phyloP scores from a whole-genome alignment of 2,329 filamentous ascomycete species.

The Xylariales sp. region DNA sequence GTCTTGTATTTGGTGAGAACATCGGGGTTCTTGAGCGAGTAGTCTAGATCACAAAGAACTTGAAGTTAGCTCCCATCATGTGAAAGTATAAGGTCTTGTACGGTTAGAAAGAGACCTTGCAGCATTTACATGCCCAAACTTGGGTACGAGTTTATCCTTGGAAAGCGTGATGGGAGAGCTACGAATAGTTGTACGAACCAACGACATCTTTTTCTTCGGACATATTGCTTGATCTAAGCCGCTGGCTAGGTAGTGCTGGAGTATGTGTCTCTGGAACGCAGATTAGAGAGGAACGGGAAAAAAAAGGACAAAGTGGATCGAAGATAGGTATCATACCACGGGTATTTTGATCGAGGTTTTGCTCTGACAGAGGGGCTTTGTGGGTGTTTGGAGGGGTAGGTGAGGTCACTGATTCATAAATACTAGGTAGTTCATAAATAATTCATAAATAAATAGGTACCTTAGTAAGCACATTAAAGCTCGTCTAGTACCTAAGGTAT shows the following conservation, averaged over 20 bases:
- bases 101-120: constrained; percentile 3
- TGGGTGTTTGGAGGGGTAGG: constrained; percentile 43
- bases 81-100: neutral
- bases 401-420: constrained; percentile 38
- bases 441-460: too few species aligned
- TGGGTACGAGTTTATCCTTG: constrained; percentile 3
- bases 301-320: constrained; percentile 19
- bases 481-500: constrained; percentile 2
- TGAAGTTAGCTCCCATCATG: constrained; percentile 38
- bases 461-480: neutral
- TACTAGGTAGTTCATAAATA: too few species aligned
- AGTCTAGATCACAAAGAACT: constrained; percentile 68
- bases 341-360: constrained; percentile 43
- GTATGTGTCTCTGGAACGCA: constrained; percentile 1
- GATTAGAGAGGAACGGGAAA: constrained; percentile 21
- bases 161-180: constrained; percentile 9
- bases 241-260: constrained; percentile 5
- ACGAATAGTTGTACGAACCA: constrained; percentile 33
- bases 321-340: constrained; percentile 23
- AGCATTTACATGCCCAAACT: constrained; percentile 8
- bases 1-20: constrained; percentile 99
- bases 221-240: constrained; percentile 35
- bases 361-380: constrained; percentile 39
- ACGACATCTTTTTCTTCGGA: constrained; percentile 40
- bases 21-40: constrained; percentile 89